Evolutionary conservation across 192 early-diverging fungal genomes (phyloP), one percentile per base, ranked within the genome.

Genomic region (Coemansia sp.): DNA sequence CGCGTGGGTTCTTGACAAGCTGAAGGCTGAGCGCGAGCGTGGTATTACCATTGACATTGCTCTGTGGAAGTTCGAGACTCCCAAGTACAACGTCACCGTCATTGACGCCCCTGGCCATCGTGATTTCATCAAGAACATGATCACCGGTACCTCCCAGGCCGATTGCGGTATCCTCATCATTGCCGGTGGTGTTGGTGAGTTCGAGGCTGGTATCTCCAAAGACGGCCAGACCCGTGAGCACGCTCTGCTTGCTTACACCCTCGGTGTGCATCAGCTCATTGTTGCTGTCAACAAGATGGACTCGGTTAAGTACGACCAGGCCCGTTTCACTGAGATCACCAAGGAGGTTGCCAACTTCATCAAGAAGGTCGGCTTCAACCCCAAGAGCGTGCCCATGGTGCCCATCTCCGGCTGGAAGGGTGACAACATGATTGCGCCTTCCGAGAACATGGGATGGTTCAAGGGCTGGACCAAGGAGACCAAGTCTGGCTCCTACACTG

Each of bases 101-200:
- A 97, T 99, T 84, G 95, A 99, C 85, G 95, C 97, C 82, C 97
- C 97, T 56, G 97, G 97, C 63, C 97, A 99, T 91, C 91, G 97
- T 85, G 97, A 99, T 90, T 99, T 99, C 92, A 98, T 99, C 89
- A 97, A 97, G 88, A 98, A 98, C 93, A 98, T 96, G 96, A 98
- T 98, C 84, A 95, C 97, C 85, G 97, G 97, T 88, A 94, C 97
- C 77, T 94, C 94, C 73, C 95, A 95, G 89, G 97, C 95, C 66
- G 97, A 98, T 80, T 95, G 93, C 82, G 97, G 91, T 84, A 91
- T 98, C 77, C 92, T 98, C 76, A 95, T 97, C 73, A 92, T 97
- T 85, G 90, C 91, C 76, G 91, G 88, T 73, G 93, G 91, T 90
- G 86, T 86, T 82, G 94, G 93, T 89, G 88, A 90, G 76, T 91